phyloP scores from a whole-genome alignment of 495 filamentous ascomycete species.

The Podospora bellae-mahoneyi region DNA sequence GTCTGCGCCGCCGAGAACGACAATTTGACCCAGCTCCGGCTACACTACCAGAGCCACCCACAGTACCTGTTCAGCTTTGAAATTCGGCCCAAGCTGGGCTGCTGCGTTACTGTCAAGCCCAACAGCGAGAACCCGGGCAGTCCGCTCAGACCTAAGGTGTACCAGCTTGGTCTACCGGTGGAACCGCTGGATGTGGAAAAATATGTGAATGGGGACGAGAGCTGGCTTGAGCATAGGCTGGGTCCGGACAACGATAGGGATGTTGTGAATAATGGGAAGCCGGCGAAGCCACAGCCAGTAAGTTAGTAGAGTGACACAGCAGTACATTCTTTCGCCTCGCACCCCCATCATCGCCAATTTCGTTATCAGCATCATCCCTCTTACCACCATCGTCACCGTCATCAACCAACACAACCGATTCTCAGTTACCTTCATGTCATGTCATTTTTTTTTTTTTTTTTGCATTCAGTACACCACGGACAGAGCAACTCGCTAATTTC shows the following conservation, averaged over 20 bases:
- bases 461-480: neutral
- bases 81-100: constrained; percentile 19
- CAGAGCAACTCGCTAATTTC: constrained; percentile 8
- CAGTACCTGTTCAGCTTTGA: constrained; percentile 47
- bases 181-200: constrained; percentile 39
- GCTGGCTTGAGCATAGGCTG: constrained; percentile 40
- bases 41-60: constrained; percentile 45
- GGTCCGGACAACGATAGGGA: constrained; percentile 38
- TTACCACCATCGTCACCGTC: neutral
- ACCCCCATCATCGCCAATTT: neutral
- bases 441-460: neutral
- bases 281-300: constrained; percentile 1
- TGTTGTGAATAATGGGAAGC: constrained; percentile 14
- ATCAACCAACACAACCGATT: neutral
- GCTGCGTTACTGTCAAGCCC: constrained; percentile 26
- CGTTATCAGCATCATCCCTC: neutral
- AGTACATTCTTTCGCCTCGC: neutral
- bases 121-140: constrained; percentile 8
- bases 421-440: neutral
- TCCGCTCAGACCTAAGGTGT: constrained; percentile 29
- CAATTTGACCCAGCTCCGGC: constrained; percentile 41
- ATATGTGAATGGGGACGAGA: constrained; percentile 41
- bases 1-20: constrained; percentile 44
- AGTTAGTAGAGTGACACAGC: neutral
- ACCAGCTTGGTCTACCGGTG: constrained; percentile 38